Base-by-base conservation (phyloP, 2,329 filamentous ascomycete genomes). In the Chaetomium strumarium region DNA sequence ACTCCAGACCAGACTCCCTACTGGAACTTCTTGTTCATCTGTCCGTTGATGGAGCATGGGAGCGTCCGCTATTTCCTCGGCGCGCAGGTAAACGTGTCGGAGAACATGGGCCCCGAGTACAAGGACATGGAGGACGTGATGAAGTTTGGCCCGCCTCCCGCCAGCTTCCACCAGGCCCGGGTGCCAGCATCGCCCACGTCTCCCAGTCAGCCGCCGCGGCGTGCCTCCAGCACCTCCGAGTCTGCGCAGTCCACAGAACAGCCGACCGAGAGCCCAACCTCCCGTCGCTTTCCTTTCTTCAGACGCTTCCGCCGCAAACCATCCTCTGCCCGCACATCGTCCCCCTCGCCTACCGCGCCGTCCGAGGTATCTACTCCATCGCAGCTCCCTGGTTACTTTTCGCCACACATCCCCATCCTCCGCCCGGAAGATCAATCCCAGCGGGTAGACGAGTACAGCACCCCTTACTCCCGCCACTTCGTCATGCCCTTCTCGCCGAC, bases 1-100 rank as follows among this genome's bases (percentile, higher is more conserved):
- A 69, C 68, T 50, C 75, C 75, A 53, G 72, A 72, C 49, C 74
- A 73, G 10, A 70, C 74, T 34, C 74, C 76, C 0, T 79, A 77
- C 56, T 79, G 76, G 76, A 83, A 82, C 46, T 62, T 83, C 9
- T 66, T 83, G 0, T 80, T 77, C 46, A 64, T 76, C 1, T 72
- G 75, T 43, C 80, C 81, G 0, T 64, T 84, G 1, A 68, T 72
- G 20, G 74, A 80, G 52, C 58, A 68, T 0, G 79, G 79, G 3
- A 72, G 72, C 8, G 64, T 77, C 1, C 69, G 68, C 0, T 81
- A 76, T 63, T 80, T 76, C 58, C 69, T 84, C 14, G 79, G 77
- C 0, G 79, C 74, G 0, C 77, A 83, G 55, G 73, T 83, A 47
- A 77, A 84, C 56, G 75, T 80, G 13, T 80, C 78, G 0, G 76